These are phyloP conservation scores for Trichoderma parareesei DNA, from an alignment of 495 filamentous ascomycete species.

Conservation along the genomic window DNA sequence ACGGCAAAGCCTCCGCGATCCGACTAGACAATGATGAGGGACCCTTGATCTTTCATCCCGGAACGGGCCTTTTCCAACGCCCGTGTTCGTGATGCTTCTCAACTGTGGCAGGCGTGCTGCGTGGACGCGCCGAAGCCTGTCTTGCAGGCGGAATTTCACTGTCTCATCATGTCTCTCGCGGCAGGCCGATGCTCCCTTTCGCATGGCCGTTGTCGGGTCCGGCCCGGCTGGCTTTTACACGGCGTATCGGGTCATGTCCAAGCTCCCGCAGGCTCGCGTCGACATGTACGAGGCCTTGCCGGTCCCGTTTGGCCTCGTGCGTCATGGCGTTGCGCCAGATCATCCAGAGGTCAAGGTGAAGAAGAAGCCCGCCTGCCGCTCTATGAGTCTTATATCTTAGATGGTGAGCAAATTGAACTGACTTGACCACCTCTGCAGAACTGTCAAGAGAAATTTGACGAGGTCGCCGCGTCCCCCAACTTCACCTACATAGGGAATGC, in stretches of 20 bases:
- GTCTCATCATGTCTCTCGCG: not conserved
- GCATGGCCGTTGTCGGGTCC: slow-evolving; percentile 85
- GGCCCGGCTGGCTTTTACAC: slow-evolving; percentile 96
- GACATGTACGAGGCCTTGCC: slow-evolving; percentile 97
- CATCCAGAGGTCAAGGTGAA: slow-evolving; percentile 96
- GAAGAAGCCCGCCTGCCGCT: not conserved
- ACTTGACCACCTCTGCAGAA: slow-evolving; percentile 49
- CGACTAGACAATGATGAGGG: not conserved
- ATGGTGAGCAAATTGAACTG: not conserved
- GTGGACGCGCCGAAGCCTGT: not conserved
- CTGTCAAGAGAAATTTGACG: slow-evolving; percentile 85
- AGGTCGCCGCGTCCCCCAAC: slow-evolving; percentile 68
- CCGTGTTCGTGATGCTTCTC: not conserved
- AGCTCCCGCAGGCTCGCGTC: slow-evolving; percentile 59
- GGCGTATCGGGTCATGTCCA: slow-evolving; percentile 71
- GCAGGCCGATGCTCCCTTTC: slow-evolving; percentile 30
- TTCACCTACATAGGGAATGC: slow-evolving; percentile 94
- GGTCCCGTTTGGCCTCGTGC: slow-evolving; percentile 82
- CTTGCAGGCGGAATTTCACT: not conserved
- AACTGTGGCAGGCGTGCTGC: not conserved
- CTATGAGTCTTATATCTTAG: not conserved
- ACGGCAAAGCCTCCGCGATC: not conserved
- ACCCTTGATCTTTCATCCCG: not conserved
- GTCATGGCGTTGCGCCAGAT: slow-evolving; percentile 93
- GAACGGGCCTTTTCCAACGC: not conserved